phyloP scores from a whole-genome alignment of 495 filamentous ascomycete genomes.

The Penicillium goetzii region DNA sequence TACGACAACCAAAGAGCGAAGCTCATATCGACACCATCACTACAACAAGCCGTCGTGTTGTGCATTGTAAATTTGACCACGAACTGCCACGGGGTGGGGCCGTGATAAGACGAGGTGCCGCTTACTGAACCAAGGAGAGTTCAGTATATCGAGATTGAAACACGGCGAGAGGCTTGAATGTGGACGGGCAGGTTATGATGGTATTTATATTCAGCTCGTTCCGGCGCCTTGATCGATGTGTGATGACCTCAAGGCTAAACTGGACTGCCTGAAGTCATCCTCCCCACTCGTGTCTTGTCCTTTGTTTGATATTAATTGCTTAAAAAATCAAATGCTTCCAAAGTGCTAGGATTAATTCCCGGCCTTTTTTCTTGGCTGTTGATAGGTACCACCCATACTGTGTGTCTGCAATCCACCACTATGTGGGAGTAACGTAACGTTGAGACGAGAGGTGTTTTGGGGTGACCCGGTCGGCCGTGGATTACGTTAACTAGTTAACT shows the following conservation, averaged over 20 bases:
- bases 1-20: constrained; percentile 27
- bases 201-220: constrained; percentile 4
- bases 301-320: neutral
- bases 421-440: too few species aligned
- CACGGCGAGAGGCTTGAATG: neutral
- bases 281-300: neutral
- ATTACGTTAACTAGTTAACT: too few species aligned
- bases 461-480: too few species aligned
- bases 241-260: neutral
- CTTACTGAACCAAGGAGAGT: neutral
- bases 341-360: constrained; percentile 15
- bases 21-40: constrained; percentile 16
- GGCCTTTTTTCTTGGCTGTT: neutral
- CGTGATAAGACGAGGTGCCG: too few species aligned
- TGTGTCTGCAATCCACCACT: too few species aligned
- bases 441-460: too few species aligned
- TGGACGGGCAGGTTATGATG: neutral
- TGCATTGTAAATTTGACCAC: constrained; percentile 6
- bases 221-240: neutral
- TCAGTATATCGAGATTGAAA: too few species aligned
- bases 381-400: neutral
- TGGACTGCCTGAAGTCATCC: neutral
- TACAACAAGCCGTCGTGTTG: neutral
- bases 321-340: constrained; percentile 1
- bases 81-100: constrained; percentile 8